Percentiles rank a stretch among this genome's conserved stretches.
These are phyloP conservation scores for Teratosphaeria pseudoeucalypti DNA, from an alignment of 2,329 filamentous ascomycete species.

Conservation along the genomic window DNA sequence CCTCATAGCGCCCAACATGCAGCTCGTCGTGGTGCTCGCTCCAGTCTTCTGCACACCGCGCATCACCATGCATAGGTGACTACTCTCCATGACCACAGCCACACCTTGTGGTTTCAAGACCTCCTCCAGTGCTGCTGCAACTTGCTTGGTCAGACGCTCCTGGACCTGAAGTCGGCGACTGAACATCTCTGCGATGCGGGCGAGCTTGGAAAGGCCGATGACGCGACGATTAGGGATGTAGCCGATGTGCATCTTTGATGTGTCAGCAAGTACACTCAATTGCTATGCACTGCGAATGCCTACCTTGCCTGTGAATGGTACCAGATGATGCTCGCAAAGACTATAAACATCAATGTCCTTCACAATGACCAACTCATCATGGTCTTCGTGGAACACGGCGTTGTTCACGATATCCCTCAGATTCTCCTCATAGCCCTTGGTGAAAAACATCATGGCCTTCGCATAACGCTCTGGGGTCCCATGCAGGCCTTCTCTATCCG, in stretches of 20 bases:
- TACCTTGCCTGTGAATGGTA: constrained; percentile 93
- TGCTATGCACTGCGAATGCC: neutral
- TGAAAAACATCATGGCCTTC: constrained; percentile 91
- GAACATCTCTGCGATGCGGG: constrained; percentile 95
- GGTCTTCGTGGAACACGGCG: constrained; percentile 91
- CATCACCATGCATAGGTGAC: constrained; percentile 98
- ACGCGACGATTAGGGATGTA: constrained; percentile 90
- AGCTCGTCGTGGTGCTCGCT: constrained; percentile 84
- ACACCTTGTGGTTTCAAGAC: constrained; percentile 89
- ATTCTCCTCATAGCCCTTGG: constrained; percentile 93
- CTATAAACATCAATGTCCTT: constrained; percentile 95
- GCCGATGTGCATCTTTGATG: constrained; percentile 82
- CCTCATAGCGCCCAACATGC: constrained; percentile 93
- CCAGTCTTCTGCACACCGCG: constrained; percentile 89
- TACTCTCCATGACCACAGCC: constrained; percentile 94
- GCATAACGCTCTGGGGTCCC: constrained; percentile 76
- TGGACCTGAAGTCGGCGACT: constrained; percentile 87
- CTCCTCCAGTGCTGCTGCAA: constrained; percentile 86
- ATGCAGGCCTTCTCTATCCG: constrained; percentile 52
- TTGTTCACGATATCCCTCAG: constrained; percentile 82
- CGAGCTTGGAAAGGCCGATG: constrained; percentile 89
- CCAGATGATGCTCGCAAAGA: constrained; percentile 92
- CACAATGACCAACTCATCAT: constrained; percentile 95
- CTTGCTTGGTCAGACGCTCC: constrained; percentile 90
- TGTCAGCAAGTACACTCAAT: neutral